Conservation (phyloP, 2,329 filamentous ascomycete genomes). For the Dichotomopilus funicola region DNA sequence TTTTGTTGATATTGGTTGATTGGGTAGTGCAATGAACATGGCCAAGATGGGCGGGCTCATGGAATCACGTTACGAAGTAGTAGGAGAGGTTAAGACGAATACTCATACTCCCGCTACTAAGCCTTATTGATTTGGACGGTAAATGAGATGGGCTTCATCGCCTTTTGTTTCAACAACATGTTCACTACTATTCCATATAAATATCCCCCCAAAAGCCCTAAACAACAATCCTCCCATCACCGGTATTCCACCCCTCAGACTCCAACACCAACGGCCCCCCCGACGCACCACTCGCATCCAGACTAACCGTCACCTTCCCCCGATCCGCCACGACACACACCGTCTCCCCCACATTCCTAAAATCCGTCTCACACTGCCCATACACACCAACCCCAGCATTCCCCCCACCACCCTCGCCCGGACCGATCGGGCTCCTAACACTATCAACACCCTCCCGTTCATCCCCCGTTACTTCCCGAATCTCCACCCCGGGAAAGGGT, state of each 20-base stretch:
- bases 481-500: slow-evolving; percentile 72
- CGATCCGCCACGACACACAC: slow-evolving; percentile 69
- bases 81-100: too few species aligned
- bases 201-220: background rate
- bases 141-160: too few species aligned
- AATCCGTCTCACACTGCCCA: slow-evolving; percentile 70
- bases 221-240: slow-evolving; percentile 31
- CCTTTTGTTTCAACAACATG: background rate
- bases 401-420: background rate
- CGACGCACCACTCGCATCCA: slow-evolving; percentile 59
- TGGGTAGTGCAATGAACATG: too few species aligned
- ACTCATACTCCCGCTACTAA: too few species aligned
- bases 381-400: slow-evolving; percentile 9
- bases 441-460: background rate
- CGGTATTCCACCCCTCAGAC: slow-evolving; percentile 41
- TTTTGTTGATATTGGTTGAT: too few species aligned
- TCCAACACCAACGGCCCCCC: slow-evolving; percentile 63
- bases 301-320: slow-evolving; percentile 63
- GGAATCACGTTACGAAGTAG: too few species aligned
- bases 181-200: background rate
- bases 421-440: slow-evolving; percentile 7
- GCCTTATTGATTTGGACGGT: too few species aligned
- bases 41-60: too few species aligned
- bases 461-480: slow-evolving; percentile 51
- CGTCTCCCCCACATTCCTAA: slow-evolving; percentile 68